Base-by-base conservation (phyloP, 805 yeast species). In the Kurtzmaniella fragi region DNA sequence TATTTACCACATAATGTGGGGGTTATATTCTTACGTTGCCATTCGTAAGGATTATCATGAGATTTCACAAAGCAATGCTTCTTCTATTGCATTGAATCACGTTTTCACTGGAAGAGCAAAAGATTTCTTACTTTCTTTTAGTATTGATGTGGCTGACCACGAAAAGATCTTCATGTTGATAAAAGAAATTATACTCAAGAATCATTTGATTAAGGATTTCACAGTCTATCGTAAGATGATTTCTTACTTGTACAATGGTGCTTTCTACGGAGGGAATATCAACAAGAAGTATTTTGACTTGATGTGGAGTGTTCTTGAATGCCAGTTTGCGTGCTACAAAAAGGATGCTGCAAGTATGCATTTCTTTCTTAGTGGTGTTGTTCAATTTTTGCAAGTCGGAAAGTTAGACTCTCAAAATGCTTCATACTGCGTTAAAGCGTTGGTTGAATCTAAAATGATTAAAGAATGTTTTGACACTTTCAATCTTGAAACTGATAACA, bases 31-130 rank as follows among this genome's bases (percentile, higher is more conserved):
- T 31, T 54, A 57, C 39, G 54, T 60, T 25, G 58, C 66, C 10
- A 55, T 66, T 5, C 56, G 72, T 35, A 58, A 62, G 38, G 71
- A 67, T 40, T 65, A 47, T 41, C 64, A 61, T 32, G 25, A 25
- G 37, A 28, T 17, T 38, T n/a, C 16, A n/a, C 10, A n/a, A 36
- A 29, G 31, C 28, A 30, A 20, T 20, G 25, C 8, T 20, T 20
- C 25, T 35, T 12, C 26, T 40, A 16, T 40, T 42, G 31, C 39
- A 20, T 23, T 48, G 28, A 41, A 35, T 31, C 11, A 40, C 11
- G 34, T 26, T 23, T 17, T 4, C 44, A 42, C 17, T 50, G 64
- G 36, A 59, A 15, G 12, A 3, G 33, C 32, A 5, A 36, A 64
- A 38, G 67, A 64, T 35, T 33, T 42, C 28, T 44, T 68, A 16